A percentile compares a stretch with the other conserved stretches of the same genome.
These are phyloP conservation scores for Catunica adiposa DNA, from an alignment of 2,329 filamentous ascomycete genomes.

Conservation along the genomic window DNA sequence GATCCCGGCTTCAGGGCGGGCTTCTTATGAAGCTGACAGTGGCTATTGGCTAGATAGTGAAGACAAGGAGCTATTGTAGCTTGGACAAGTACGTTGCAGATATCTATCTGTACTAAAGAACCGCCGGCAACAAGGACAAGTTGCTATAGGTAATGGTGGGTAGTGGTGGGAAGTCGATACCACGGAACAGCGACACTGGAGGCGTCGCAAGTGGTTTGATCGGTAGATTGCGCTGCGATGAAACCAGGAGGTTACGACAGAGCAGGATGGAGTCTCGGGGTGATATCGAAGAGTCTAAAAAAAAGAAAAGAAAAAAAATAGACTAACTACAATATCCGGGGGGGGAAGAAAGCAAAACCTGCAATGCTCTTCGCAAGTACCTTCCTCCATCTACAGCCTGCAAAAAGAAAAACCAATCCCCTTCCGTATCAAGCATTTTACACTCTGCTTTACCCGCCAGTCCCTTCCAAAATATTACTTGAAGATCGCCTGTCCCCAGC, in stretches of 20 bases:
- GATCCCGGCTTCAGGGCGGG: background rate
- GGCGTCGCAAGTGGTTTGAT: slow-evolving; percentile 1
- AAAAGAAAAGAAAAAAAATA: slow-evolving; percentile 7
- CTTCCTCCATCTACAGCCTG: too few relatives aligned
- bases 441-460: background rate
- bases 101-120: too few relatives aligned
- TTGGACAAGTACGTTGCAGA: too few relatives aligned
- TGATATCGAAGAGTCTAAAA: background rate
- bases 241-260: background rate
- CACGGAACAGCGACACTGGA: background rate
- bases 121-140: too few relatives aligned
- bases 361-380: too few relatives aligned
- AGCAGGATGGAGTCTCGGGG: background rate
- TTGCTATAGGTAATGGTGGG: background rate
- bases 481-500: background rate
- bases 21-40: too few relatives aligned
- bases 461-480: background rate
- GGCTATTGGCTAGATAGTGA: too few relatives aligned
- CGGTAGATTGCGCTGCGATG: background rate
- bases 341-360: too few relatives aligned
- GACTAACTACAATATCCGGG: too few relatives aligned
- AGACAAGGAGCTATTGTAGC: too few relatives aligned
- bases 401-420: slow-evolving; percentile 5
- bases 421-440: too few relatives aligned
- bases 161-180: background rate